Evolutionary conservation across 1,284 basidiomycete species (phyloP).

Genomic region (Pseudozyma sp.): DNA sequence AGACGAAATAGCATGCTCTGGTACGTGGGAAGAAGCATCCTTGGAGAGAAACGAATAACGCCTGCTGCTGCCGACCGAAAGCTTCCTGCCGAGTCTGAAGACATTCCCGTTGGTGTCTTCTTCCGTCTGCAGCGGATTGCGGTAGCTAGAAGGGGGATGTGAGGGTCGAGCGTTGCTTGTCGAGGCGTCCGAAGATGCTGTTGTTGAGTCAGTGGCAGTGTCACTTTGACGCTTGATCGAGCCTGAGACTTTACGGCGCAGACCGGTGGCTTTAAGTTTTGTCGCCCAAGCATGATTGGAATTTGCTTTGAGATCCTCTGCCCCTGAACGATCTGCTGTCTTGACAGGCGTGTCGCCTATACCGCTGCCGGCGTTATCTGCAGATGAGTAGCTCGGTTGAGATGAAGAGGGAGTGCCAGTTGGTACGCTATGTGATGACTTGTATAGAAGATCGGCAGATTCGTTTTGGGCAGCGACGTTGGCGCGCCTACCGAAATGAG

Average conservation of each 20-base stretch:
- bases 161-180: not conserved
- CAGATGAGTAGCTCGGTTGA: constrained; percentile 15
- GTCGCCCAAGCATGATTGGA: constrained; percentile 7
- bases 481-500: constrained; percentile 27
- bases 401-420: not conserved
- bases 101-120: not conserved
- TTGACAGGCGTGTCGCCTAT: constrained; percentile 27
- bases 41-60: constrained; percentile 3
- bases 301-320: not conserved
- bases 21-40: not conserved
- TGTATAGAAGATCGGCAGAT: not conserved
- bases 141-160: constrained; percentile 33
- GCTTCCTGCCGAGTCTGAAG: constrained; percentile 18
- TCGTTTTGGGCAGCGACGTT: constrained; percentile 14
- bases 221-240: constrained; percentile 1
- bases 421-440: not conserved
- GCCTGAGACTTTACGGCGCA: not conserved
- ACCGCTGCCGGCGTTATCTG: constrained; percentile 6
- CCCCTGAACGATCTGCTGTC: not conserved
- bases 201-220: not conserved
- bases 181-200: not conserved
- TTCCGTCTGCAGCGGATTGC: not conserved
- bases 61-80: constrained; percentile 10
- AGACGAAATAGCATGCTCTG: too few relatives aligned
- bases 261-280: constrained; percentile 12